Evolutionary conservation across 2,329 filamentous ascomycete genomes (phyloP).

Genomic region (Trichoderma sp.): DNA sequence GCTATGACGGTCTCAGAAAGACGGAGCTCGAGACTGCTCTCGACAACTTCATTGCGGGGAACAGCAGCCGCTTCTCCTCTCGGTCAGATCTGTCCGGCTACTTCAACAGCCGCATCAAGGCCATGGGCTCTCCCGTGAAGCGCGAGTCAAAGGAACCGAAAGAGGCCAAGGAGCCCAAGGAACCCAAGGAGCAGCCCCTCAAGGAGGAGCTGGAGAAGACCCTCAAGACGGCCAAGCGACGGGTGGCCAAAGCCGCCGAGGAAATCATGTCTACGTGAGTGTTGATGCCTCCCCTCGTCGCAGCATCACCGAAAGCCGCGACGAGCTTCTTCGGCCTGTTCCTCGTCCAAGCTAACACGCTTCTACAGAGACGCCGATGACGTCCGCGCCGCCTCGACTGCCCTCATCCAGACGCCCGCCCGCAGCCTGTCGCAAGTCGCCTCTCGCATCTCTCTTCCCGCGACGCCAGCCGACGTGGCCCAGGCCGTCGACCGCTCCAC

Average conservation of each 20-base stretch:
- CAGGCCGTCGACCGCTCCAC: conserved; percentile 74
- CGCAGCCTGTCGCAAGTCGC: conserved; percentile 57
- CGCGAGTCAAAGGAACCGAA: conserved; percentile 48
- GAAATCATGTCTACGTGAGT: conserved; percentile 53
- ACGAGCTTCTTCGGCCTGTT: not conserved
- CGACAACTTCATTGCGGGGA: conserved; percentile 70
- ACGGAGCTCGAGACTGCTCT: conserved; percentile 75
- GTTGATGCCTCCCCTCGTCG: not conserved
- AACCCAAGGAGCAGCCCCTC: conserved; percentile 41
- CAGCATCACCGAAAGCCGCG: not conserved
- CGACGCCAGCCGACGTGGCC: conserved; percentile 77
- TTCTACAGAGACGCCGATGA: conserved; percentile 37
- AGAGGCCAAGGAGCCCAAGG: conserved; percentile 38
- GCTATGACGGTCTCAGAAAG: conserved; percentile 73
- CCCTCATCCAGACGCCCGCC: conserved; percentile 53
- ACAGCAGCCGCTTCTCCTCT: conserved; percentile 64
- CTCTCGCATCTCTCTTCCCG: conserved; percentile 70
- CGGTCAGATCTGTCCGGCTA: conserved; percentile 71
- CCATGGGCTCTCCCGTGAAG: conserved; percentile 64
- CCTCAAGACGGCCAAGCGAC: conserved; percentile 52
- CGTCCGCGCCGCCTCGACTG: conserved; percentile 44
- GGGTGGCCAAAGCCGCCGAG: conserved; percentile 49
- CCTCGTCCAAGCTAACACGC: conserved; percentile 14
- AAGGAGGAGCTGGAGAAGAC: conserved; percentile 44
- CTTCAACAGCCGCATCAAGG: conserved; percentile 68